Evolutionary conservation across 768 basidiomycete species (phyloP), one percentile per base, ranked within the genome.

Genomic region (Gelatoporia subvermispora): DNA sequence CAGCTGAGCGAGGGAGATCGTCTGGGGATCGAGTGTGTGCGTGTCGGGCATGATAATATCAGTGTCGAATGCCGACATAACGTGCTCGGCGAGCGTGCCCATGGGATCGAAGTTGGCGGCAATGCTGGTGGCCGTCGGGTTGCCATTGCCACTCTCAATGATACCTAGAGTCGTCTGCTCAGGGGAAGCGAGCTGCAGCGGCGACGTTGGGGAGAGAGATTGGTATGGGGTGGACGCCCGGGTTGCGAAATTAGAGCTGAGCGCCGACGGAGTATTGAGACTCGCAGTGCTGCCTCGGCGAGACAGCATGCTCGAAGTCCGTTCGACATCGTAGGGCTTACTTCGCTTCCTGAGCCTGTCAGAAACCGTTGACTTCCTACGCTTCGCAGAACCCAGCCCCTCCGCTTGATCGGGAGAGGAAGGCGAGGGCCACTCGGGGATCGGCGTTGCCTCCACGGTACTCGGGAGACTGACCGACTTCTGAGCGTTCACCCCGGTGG

Each of bases 271-370:
- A 2, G 67, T 66, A 20, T 60, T 54, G 21, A 63, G 40, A 45
- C 63, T 63, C 15, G 60, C 65, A 16, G 56, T 60, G 54, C 64
- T 66, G 36, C 60, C 59, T 48, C 59, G 57, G 11, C 63, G 56
- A n/a, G 54, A 56, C 13, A 65, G 46, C 4, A 51, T 58, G 24
- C 53, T 67, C 18, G 62, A 60, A 35, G 48, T 55, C 41, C 58
- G 63, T 37, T 56, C 56, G 54, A 50, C 60, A 58, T 87, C 84
- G 54, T 88, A 87, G 3, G 86, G 86, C 62, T 88, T 90, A 3
- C 77, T 73, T 23, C 88, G 80, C 51, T 77, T 81, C 63, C 79
- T 84, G 35, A 56, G 60, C 3, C 61, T 60, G 13, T 64, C 61
- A 2, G 50, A 41, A n/a, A 47, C 49, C 36, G 64, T 60, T 22